A percentile compares a stretch with the other conserved stretches of the same genome.
Evolutionary conservation across 2,329 filamentous ascomycete genomes (phyloP).

Genomic region (Clonostachys rhizophaga): DNA sequence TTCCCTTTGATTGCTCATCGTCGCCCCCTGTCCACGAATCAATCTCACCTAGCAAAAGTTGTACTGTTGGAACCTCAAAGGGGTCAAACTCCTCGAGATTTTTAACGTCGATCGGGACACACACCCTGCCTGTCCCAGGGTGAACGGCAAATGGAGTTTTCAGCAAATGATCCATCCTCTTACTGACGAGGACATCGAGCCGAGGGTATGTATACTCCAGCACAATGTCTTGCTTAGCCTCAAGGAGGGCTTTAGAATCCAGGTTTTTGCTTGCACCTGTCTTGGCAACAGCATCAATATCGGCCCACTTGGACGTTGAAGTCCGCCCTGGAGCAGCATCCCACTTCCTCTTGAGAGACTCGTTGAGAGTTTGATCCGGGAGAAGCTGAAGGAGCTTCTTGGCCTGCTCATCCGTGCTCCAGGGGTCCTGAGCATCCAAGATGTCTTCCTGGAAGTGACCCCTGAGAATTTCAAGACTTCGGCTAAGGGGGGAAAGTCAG

Average conservation of each 20-base stretch:
- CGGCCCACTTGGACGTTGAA: conserved; percentile 83
- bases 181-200: conserved; percentile 94
- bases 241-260: conserved; percentile 68
- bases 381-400: conserved; percentile 80
- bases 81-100: conserved; percentile 82
- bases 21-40: conserved; percentile 65
- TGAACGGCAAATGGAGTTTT: conserved; percentile 97
- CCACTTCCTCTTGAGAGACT: conserved; percentile 86
- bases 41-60: conserved; percentile 76
- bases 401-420: conserved; percentile 63
- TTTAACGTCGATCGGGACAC: conserved; percentile 82
- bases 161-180: conserved; percentile 96
- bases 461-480: conserved; percentile 81
- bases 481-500: conserved; percentile 35
- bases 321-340: conserved; percentile 72
- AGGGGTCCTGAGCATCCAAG: conserved; percentile 81
- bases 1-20: conserved; percentile 29
- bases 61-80: conserved; percentile 82
- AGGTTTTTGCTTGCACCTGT: conserved; percentile 67
- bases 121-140: conserved; percentile 88
- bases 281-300: conserved; percentile 84
- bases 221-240: conserved; percentile 93
- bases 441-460: conserved; percentile 81
- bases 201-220: conserved; percentile 97
- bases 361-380: conserved; percentile 72